phyloP scores from a whole-genome alignment of 768 basidiomycete genomes.

The Rhodosporidiobolus sp. region DNA sequence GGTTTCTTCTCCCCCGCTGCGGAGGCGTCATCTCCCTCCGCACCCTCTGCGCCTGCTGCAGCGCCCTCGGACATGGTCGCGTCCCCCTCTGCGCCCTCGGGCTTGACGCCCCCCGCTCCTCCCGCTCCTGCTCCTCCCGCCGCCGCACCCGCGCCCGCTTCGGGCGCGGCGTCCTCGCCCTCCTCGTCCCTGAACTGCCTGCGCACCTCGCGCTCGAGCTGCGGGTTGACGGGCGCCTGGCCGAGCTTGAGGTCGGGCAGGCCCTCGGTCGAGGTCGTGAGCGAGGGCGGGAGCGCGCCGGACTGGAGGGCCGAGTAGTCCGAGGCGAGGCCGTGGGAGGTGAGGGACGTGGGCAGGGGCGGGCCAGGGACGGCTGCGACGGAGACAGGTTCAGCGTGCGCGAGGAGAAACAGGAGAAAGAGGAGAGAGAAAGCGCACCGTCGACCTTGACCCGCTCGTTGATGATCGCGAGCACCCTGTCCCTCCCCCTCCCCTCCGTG shows the following conservation, averaged over 20 bases:
- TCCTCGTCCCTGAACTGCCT: conserved; percentile 74
- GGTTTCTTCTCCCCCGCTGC: conserved; percentile 57
- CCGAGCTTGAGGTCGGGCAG: conserved; percentile 68
- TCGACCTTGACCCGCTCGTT: conserved; percentile 90
- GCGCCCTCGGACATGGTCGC: background rate
- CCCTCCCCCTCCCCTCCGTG: conserved; percentile 65
- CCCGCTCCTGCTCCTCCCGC: conserved; percentile 12
- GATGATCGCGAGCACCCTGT: conserved; percentile 86
- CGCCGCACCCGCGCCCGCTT: background rate
- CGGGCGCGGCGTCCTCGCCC: conserved; percentile 51
- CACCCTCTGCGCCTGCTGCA: conserved; percentile 16
- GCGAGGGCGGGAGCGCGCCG: conserved; percentile 9
- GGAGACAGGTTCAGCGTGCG: background rate
- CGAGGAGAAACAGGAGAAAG: background rate
- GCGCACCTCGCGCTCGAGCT: conserved; percentile 74
- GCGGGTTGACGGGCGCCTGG: conserved; percentile 70
- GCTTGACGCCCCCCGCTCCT: too few species aligned
- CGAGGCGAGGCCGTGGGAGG: conserved; percentile 54
- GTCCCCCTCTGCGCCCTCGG: conserved; percentile 58
- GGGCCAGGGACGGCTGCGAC: conserved; percentile 63
- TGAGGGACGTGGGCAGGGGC: conserved; percentile 61
- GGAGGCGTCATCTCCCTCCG: conserved; percentile 49
- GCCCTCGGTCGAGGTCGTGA: background rate
- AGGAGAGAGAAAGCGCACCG: conserved; percentile 55
- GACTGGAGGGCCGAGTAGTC: conserved; percentile 23